Conservation (phyloP, 2,329 filamentous ascomycete species). For the Diaporthe humulicola region DNA sequence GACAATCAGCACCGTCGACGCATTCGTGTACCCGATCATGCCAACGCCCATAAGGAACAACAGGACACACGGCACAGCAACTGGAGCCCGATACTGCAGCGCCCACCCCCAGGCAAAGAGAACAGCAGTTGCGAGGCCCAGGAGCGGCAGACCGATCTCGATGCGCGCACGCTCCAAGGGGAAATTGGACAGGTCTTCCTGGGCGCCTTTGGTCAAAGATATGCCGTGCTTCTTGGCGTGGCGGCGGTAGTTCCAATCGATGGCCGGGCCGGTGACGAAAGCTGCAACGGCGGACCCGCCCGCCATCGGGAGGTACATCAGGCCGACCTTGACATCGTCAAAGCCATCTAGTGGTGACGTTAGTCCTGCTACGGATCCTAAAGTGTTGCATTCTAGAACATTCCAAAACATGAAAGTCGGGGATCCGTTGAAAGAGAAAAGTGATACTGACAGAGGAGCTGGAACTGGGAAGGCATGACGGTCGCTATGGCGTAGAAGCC, state of each 20-base stretch:
- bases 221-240: constrained; percentile 68
- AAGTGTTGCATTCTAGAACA: too few relatives aligned
- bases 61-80: constrained; percentile 62
- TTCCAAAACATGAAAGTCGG: too few relatives aligned
- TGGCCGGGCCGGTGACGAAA: constrained; percentile 62
- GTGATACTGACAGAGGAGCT: too few relatives aligned
- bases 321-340: constrained; percentile 66
- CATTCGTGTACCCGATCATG: constrained; percentile 68
- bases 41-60: constrained; percentile 61
- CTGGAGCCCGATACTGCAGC: constrained; percentile 54
- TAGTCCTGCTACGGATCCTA: too few relatives aligned
- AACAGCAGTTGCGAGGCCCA: constrained; percentile 62
- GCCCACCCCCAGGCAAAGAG: constrained; percentile 68
- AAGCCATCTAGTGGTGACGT: too few relatives aligned
- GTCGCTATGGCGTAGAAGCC: constrained; percentile 64
- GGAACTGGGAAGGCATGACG: constrained; percentile 59
- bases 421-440: too few relatives aligned
- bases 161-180: constrained; percentile 66
- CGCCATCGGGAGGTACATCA: constrained; percentile 66
- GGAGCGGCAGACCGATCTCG: constrained; percentile 63
- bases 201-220: constrained; percentile 64
- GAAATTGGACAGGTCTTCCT: constrained; percentile 61
- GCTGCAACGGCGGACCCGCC: constrained; percentile 62
- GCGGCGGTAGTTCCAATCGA: constrained; percentile 78
- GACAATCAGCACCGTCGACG: constrained; percentile 65